Evolutionary conservation across 352 stramenopile species (phyloP).

Genomic region (Phytophthora pseudosyringae): DNA sequence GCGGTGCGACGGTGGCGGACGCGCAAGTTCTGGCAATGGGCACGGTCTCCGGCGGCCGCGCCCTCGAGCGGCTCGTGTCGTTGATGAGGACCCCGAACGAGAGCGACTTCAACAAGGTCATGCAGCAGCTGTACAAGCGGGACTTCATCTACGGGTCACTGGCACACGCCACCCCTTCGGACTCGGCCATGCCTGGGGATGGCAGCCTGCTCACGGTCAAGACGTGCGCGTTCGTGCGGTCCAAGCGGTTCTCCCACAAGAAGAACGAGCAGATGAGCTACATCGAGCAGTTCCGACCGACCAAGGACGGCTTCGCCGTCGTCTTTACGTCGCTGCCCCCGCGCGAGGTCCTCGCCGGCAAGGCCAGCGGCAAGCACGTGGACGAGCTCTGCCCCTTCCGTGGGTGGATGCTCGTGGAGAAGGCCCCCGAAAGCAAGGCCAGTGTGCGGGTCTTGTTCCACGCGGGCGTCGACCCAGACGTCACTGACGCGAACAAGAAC

Average conservation of each 20-base stretch:
- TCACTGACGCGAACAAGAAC: conserved; percentile 9
- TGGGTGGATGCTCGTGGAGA: conserved; percentile 40
- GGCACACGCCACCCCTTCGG: conserved; percentile 27
- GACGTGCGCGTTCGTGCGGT: conserved; percentile 42
- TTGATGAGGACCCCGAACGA: conserved; percentile 36
- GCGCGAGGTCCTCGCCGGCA: conserved; percentile 40
- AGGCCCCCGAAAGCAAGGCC: conserved; percentile 32
- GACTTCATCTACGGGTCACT: conserved; percentile 62
- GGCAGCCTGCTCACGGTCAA: conserved; percentile 37
- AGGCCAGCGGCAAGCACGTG: conserved; percentile 38
- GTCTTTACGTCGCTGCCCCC: conserved; percentile 36
- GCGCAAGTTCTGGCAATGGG: conserved; percentile 40
- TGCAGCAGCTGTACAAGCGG: conserved; percentile 46
- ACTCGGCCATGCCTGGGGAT: conserved; percentile 6
- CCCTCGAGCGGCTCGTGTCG: conserved; percentile 29
- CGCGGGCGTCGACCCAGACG: conserved; percentile 25
- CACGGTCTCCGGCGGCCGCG: conserved; percentile 32
- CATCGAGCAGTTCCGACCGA: conserved; percentile 45
- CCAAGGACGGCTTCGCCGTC: conserved; percentile 38
- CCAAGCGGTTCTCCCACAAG: conserved; percentile 33
- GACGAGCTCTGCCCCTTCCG: conserved; percentile 34
- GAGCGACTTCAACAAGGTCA: conserved; percentile 45
- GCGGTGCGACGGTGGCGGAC: conserved; percentile 17
- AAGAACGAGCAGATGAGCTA: conserved; percentile 53
- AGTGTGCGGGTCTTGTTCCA: conserved; percentile 41